Percentiles rank a stretch among this genome's conserved stretches.
These are phyloP conservation scores for Termitomyces sp. DNA, from an alignment of 768 basidiomycete species.

Conservation along the genomic window DNA sequence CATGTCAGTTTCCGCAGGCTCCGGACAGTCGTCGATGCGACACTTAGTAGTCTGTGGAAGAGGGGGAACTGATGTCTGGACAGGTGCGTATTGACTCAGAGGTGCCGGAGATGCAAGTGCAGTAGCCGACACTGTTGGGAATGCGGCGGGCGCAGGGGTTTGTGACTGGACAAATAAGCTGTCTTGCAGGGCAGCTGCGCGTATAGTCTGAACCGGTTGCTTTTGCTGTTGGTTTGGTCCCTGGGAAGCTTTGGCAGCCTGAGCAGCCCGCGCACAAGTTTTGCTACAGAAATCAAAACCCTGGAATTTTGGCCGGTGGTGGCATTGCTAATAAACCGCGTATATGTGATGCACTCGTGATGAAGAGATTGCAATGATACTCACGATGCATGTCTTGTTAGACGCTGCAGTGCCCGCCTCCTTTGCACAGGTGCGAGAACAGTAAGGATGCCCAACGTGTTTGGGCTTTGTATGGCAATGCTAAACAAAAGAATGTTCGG, in stretches of 20 bases:
- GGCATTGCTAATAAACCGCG: constrained; percentile 37
- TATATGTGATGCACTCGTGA: neutral
- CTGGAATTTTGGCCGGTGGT: constrained; percentile 53
- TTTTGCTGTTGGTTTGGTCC: neutral
- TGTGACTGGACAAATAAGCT: constrained; percentile 16
- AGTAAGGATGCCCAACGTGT: constrained; percentile 38
- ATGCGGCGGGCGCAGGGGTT: neutral
- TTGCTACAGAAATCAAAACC: constrained; percentile 60
- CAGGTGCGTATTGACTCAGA: constrained; percentile 9
- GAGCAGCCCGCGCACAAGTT: constrained; percentile 37
- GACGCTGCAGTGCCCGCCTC: constrained; percentile 28
- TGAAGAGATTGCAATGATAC: constrained; percentile 10
- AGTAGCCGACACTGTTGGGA: neutral
- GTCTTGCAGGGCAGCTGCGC: constrained; percentile 8
- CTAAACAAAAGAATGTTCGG: constrained; percentile 21
- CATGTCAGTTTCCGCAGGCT: constrained; percentile 50
- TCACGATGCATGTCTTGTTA: constrained; percentile 33
- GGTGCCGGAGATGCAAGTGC: neutral
- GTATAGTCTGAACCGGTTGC: neutral
- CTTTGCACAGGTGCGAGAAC: constrained; percentile 49
- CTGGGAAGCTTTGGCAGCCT: constrained; percentile 5
- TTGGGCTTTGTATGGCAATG: constrained; percentile 47
- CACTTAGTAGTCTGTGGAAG: constrained; percentile 27
- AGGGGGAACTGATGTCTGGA: neutral
- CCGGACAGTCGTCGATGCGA: constrained; percentile 50